Percentiles rank a stretch among this genome's conserved stretches.
phyloP scores from a whole-genome alignment of 345 rosid species.

The Pistacia atlantica region DNA sequence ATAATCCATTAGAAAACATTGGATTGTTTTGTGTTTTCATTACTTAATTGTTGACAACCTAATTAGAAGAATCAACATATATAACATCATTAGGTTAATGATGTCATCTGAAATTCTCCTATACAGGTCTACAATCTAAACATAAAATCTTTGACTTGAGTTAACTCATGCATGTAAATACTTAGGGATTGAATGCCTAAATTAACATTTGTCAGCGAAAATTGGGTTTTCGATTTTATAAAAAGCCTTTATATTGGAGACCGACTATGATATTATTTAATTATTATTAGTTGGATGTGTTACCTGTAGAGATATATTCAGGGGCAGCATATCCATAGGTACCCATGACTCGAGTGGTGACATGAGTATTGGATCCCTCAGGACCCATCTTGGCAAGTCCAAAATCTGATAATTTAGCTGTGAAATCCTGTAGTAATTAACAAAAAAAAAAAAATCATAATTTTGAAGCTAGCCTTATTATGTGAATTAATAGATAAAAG shows the following conservation, averaged over 20 bases:
- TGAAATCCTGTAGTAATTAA: slow-evolving; percentile 57
- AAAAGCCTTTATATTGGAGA: no score
- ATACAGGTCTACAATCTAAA: no score
- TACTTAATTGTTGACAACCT: not conserved
- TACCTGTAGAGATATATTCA: slow-evolving; percentile 89
- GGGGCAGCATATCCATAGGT: slow-evolving; percentile 97
- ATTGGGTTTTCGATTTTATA: no score
- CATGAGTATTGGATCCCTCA: slow-evolving; percentile 91
- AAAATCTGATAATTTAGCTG: slow-evolving; percentile 84
- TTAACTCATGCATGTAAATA: no score
- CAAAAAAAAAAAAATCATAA: not conserved
- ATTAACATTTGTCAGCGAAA: no score
- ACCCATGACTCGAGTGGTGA: slow-evolving; percentile 95
- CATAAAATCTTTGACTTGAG: no score
- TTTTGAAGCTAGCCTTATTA: not conserved
- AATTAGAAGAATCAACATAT: not conserved
- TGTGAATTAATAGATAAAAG: not conserved
- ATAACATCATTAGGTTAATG: no score
- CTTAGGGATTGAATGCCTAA: no score
- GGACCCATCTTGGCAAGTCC: slow-evolving; percentile 97
- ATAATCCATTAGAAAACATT: not conserved
- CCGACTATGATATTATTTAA: no score
- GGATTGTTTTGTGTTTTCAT: not conserved
- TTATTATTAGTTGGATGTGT: no score
- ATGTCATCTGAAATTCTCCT: no score